phyloP scores from a whole-genome alignment of 345 rosid genomes.

The Euphorbia lathyris region DNA sequence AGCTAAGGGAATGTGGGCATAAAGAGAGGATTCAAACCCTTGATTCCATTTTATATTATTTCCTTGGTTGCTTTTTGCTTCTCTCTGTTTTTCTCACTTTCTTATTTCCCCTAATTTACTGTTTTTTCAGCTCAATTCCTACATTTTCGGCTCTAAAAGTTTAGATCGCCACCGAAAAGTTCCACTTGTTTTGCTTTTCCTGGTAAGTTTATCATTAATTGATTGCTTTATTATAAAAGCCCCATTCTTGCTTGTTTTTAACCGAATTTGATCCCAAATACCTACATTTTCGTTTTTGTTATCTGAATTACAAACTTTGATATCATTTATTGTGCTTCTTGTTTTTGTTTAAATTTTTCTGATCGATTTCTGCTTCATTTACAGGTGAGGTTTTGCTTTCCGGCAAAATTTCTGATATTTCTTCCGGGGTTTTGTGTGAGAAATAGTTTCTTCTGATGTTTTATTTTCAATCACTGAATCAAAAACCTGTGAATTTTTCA shows the following conservation, averaged over 20 bases:
- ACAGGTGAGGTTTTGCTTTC: too few species aligned
- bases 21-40: slow-evolving; percentile 1
- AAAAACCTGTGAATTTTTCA: slow-evolving; percentile 41
- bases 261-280: background rate
- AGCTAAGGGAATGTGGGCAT: slow-evolving; percentile 19
- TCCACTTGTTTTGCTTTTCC: slow-evolving; percentile 12
- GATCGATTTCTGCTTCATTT: too few species aligned
- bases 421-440: slow-evolving; percentile 22
- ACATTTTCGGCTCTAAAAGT: slow-evolving; percentile 14
- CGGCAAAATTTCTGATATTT: background rate
- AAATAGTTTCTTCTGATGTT: slow-evolving; percentile 67
- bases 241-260: background rate
- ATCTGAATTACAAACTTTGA: background rate
- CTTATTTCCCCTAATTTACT: background rate
- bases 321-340: slow-evolving; percentile 13
- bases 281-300: background rate
- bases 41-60: background rate
- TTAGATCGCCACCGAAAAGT: slow-evolving; percentile 24
- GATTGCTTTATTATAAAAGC: background rate
- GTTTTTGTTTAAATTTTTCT: background rate
- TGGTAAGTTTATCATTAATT: slow-evolving; percentile 18
- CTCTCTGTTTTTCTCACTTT: background rate
- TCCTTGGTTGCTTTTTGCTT: background rate
- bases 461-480: slow-evolving; percentile 55
- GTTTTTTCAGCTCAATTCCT: background rate